A percentile compares a stretch with the other conserved stretches of the same genome.
These are phyloP conservation scores for Oleoguttula mirabilis DNA, from an alignment of 495 filamentous ascomycete genomes.

Conservation along the genomic window DNA sequence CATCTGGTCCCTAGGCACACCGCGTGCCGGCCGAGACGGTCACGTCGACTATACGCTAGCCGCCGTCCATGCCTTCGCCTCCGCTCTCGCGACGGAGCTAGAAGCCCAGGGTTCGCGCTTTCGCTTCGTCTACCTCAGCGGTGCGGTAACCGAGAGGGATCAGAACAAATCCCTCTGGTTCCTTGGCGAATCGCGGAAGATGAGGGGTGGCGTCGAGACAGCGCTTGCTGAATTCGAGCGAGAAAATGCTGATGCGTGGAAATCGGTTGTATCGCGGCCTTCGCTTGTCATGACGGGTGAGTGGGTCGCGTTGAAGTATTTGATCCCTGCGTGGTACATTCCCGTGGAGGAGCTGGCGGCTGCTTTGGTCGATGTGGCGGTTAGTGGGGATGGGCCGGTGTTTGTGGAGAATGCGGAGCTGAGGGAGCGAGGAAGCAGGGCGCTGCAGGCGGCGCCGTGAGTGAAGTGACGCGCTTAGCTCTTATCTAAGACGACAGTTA, in stretches of 20 bases:
- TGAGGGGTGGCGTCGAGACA: constrained; percentile 27
- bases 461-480: too few relatives aligned
- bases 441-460: too few relatives aligned
- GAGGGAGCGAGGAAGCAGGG: not conserved
- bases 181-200: constrained; percentile 31
- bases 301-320: constrained; percentile 12
- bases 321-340: constrained; percentile 7
- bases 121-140: constrained; percentile 42
- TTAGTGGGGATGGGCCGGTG: constrained; percentile 13
- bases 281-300: not conserved
- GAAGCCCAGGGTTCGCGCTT: constrained; percentile 29
- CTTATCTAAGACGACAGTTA: too few relatives aligned
- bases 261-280: constrained; percentile 5
- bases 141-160: constrained; percentile 36
- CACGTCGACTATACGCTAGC: constrained; percentile 36
- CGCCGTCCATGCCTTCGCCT: constrained; percentile 33
- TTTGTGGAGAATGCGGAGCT: constrained; percentile 9
- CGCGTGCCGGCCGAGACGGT: constrained; percentile 23
- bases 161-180: constrained; percentile 35
- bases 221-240: constrained; percentile 1
- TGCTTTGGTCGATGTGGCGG: constrained; percentile 19
- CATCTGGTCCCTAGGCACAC: constrained; percentile 34
- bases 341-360: constrained; percentile 20
- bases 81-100: constrained; percentile 3
- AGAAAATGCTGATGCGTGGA: constrained; percentile 7